Evolutionary conservation across 148 eudicot species (phyloP).

Genomic region (Hydrangea macrophylla): DNA sequence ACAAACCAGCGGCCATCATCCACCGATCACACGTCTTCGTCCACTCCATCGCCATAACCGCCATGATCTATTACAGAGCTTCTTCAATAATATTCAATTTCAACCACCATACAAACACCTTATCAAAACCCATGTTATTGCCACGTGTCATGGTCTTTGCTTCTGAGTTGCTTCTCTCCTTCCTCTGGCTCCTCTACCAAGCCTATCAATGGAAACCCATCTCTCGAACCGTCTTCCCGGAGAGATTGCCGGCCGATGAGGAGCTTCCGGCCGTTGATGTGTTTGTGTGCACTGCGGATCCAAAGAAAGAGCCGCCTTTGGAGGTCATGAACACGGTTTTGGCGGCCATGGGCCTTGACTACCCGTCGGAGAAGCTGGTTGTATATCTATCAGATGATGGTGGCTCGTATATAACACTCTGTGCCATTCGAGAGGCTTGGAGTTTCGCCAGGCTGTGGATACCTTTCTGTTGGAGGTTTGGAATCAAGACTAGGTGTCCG

Average conservation of each 20-base stretch:
- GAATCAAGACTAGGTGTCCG: slow-evolving; percentile 20
- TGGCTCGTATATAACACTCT: slow-evolving; percentile 13
- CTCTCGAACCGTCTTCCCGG: slow-evolving; percentile 19
- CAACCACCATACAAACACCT: background rate
- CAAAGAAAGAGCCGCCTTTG: slow-evolving; percentile 28
- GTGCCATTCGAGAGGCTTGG: slow-evolving; percentile 25
- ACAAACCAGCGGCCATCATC: slow-evolving; percentile 14
- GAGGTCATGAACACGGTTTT: slow-evolving; percentile 42
- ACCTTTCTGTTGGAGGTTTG: slow-evolving; percentile 28
- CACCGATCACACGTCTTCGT: slow-evolving; percentile 15
- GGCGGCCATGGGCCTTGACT: slow-evolving; percentile 40
- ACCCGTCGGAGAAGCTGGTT: slow-evolving; percentile 28
- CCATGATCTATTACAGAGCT: slow-evolving; percentile 20
- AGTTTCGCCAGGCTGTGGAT: slow-evolving; percentile 33
- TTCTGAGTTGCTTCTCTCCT: slow-evolving; percentile 29
- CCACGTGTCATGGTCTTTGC: slow-evolving; percentile 16
- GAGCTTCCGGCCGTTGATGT: slow-evolving; percentile 30
- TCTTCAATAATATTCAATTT: no score
- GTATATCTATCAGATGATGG: slow-evolving; percentile 43
- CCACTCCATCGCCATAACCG: slow-evolving; percentile 5
- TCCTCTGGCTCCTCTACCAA: slow-evolving; percentile 26
- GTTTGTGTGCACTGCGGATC: slow-evolving; percentile 36
- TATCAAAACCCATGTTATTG: background rate
- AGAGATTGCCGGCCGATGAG: slow-evolving; percentile 11
- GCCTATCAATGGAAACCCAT: slow-evolving; percentile 24